Conservation (phyloP, 2,329 filamentous ascomycete species). For the Capronia americana region DNA sequence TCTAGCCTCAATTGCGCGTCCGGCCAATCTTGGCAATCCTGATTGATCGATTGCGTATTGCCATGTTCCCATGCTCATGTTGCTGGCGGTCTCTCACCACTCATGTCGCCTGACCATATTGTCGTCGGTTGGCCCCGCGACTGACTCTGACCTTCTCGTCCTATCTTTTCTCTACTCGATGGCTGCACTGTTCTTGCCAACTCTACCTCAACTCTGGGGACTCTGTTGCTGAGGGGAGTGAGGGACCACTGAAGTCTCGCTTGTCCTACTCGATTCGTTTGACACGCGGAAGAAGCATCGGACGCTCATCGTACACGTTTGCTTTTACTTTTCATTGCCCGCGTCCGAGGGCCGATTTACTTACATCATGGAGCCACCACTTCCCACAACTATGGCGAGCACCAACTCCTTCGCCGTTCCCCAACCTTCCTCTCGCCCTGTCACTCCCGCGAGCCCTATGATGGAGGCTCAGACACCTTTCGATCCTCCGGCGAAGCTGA, state of each 20-base stretch:
- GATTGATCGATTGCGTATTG: conserved; percentile 7
- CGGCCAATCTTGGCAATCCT: conserved; percentile 22
- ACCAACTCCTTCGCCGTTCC: conserved; percentile 13
- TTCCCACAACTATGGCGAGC: conserved; percentile 22
- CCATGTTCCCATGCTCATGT: conserved; percentile 11
- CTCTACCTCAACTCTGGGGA: background rate
- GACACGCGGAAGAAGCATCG: background rate
- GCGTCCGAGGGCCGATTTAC: background rate
- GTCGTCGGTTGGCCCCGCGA: conserved; percentile 1
- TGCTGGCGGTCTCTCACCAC: conserved; percentile 5
- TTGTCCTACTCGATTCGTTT: conserved; percentile 14
- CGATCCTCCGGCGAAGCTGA: conserved; percentile 63
- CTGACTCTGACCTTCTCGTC: conserved; percentile 1
- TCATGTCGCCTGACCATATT: conserved; percentile 28
- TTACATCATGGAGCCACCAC: conserved; percentile 31
- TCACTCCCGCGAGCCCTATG: conserved; percentile 46
- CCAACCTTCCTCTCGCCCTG: conserved; percentile 41
- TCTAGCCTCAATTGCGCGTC: conserved; percentile 19
- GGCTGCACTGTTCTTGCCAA: background rate
- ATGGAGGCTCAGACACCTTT: conserved; percentile 42
- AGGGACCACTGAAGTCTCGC: conserved; percentile 16
- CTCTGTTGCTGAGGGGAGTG: conserved; percentile 3
- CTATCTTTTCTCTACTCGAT: conserved; percentile 2
- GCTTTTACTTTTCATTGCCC: conserved; percentile 1
- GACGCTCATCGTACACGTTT: conserved; percentile 8